A percentile compares a stretch with the other conserved stretches of the same genome.
These are phyloP conservation scores for Anthoceros angustus DNA, from an alignment of 225 moss, liverwort and hornwort species.

Conservation along the genomic window DNA sequence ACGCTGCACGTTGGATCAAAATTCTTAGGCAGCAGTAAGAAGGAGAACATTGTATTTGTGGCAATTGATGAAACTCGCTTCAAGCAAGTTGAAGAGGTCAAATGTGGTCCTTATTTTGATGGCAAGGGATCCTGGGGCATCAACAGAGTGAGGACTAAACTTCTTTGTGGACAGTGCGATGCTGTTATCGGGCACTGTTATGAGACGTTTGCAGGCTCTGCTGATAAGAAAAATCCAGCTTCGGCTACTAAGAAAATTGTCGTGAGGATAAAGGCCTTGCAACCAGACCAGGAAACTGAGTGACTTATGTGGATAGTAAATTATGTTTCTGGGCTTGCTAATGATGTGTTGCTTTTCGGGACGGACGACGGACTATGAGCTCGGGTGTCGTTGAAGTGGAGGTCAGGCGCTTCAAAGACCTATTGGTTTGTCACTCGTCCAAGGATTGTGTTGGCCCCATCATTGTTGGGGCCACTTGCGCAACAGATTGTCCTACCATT, in stretches of 20 bases:
- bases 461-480: no score
- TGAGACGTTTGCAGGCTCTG: constrained; percentile 16
- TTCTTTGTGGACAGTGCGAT: constrained; percentile 28
- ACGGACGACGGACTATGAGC: no score
- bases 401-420: no score
- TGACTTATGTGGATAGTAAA: no score
- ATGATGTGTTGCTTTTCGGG: no score
- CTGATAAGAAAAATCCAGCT: constrained; percentile 12
- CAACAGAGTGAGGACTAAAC: constrained; percentile 26
- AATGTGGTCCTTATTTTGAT: constrained; percentile 24
- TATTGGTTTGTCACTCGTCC: no score
- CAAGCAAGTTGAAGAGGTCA: constrained; percentile 26
- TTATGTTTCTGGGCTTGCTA: no score
- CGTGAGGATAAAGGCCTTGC: constrained; percentile 32
- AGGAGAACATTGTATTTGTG: constrained; percentile 21
- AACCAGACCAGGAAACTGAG: constrained; percentile 22
- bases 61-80: constrained; percentile 28
- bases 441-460: no score
- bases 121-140: constrained; percentile 27
- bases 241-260: constrained; percentile 10
- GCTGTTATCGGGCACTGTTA: constrained; percentile 22
- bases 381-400: no score
- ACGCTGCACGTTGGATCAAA: constrained; percentile 17
- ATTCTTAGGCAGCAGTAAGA: constrained; percentile 20
- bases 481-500: no score